Evolutionary conservation across 2,329 filamentous ascomycete species (phyloP).

Genomic region (Calonectria pseudoreteaudii): DNA sequence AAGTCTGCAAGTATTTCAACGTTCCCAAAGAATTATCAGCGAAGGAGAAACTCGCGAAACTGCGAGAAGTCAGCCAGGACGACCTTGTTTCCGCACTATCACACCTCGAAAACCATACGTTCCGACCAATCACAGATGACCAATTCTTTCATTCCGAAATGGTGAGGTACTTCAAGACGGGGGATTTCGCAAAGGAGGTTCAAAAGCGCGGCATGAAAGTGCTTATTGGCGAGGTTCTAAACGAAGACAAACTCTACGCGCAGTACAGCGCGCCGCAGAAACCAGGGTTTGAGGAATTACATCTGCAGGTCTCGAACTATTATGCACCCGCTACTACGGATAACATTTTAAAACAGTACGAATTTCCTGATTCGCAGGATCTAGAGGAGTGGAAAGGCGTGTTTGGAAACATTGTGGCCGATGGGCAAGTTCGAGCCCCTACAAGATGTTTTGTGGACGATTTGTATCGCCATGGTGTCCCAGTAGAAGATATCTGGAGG

Average conservation of each 20-base stretch:
- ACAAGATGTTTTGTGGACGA: background rate
- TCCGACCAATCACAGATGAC: conserved; percentile 2
- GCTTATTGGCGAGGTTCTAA: background rate
- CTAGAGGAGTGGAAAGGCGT: background rate
- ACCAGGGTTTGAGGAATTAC: background rate
- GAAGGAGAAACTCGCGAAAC: background rate
- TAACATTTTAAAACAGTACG: background rate
- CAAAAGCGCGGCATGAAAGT: background rate
- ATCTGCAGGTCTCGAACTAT: conserved; percentile 1
- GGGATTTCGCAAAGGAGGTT: background rate
- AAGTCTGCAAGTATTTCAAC: conserved; percentile 4
- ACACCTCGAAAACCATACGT: background rate
- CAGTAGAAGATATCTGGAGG: background rate
- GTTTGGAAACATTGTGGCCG: background rate
- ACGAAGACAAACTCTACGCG: background rate
- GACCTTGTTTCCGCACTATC: background rate
- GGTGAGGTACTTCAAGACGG: background rate
- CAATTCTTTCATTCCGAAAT: background rate
- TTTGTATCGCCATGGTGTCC: background rate
- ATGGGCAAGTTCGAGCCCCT: background rate
- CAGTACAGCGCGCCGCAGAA: background rate
- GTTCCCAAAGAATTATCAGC: background rate
- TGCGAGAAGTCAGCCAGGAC: background rate
- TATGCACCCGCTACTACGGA: background rate
- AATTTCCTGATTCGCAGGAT: background rate